Evolutionary conservation across 345 rosid genomes (phyloP), one percentile per base, ranked within the genome.

Genomic region (Lepidium didymum): DNA sequence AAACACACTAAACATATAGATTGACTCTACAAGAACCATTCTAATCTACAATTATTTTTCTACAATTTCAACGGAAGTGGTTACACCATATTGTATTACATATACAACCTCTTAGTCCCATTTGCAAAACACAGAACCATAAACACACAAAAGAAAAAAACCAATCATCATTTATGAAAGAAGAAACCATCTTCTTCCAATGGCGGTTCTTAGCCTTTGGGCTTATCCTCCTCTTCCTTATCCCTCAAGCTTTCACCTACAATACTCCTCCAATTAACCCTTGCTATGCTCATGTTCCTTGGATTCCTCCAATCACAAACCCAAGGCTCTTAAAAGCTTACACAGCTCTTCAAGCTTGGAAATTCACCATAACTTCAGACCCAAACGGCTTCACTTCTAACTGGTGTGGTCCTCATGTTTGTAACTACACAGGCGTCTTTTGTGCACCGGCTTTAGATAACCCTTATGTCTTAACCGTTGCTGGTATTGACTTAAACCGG

Each of bases 371-470:
- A 38, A 80, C 79, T 7, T 83, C 85, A 13, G 96, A 92, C 81
- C 96, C 96, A 25, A 74, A 78, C 38, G 75, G 78, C 50, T 78
- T 86, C 68, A 85, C 96, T 25, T 57, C 81, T 0, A 82, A 86
- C 47, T 92, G 98, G 98, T 74, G 65, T 37, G 98, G 96, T 44
- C 87, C 91, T 5, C 29, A 90, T 18, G 96, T 92, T 2, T 92
- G 98, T 79, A 86, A 78, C 86, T 92, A 92, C 84, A 85, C 84
- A 2, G 88, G 98, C 12, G 87, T 92, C 6, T 89, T 58, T 57
- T 92, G 98, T 59, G 85, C 96, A n/a, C 79, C 89, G 0, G 85
- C 93, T 18, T 79, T 78, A 0, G 86, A 84, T 49, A 82, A 86
- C 65, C 80, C 86, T 23, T n/a, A 66, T 65, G 18, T 64, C 66